Percentiles rank a stretch among this genome's conserved stretches.
phyloP scores from a whole-genome alignment of 2,329 filamentous ascomycete species.

The Xenoacremonium recifei region DNA sequence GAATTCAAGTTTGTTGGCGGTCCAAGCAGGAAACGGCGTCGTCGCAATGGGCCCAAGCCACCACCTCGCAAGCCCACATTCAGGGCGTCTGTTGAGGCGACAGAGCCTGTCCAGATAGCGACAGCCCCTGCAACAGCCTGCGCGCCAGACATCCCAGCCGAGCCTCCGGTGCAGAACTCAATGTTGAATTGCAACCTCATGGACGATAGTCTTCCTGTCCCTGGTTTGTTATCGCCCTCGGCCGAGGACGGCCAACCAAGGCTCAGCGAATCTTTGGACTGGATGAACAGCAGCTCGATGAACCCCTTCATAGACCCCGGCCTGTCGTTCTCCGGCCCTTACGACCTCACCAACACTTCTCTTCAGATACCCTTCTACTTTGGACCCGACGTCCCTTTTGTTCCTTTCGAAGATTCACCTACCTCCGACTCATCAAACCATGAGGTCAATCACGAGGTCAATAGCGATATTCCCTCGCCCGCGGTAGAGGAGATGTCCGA shows the following conservation, averaged over 20 bases:
- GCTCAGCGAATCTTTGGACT: constrained; percentile 4
- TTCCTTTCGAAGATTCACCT: constrained; percentile 1
- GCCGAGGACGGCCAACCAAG: background rate
- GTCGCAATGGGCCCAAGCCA: constrained; percentile 1
- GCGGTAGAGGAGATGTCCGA: too few relatives aligned
- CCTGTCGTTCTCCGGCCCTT: constrained; percentile 1
- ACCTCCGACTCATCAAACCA: constrained; percentile 2
- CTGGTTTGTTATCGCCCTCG: background rate
- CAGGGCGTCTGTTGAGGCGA: too few relatives aligned
- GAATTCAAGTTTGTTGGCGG: constrained; percentile 24
- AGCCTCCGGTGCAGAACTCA: too few relatives aligned
- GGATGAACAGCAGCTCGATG: constrained; percentile 7
- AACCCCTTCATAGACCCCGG: constrained; percentile 11
- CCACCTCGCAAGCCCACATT: background rate
- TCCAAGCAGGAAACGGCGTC: constrained; percentile 18
- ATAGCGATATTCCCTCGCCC: too few relatives aligned
- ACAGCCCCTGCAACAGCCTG: too few relatives aligned
- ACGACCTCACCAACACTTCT: background rate
- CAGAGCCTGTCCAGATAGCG: too few relatives aligned
- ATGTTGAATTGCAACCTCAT: too few relatives aligned
- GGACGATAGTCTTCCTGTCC: too few relatives aligned
- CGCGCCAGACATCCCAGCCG: too few relatives aligned
- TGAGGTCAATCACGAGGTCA: background rate
- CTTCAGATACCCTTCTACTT: constrained; percentile 7
- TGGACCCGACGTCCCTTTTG: constrained; percentile 6